A percentile compares a stretch with the other conserved stretches of the same genome.
Conservation (phyloP, 805 yeast species). For the Candida silvatica region DNA sequence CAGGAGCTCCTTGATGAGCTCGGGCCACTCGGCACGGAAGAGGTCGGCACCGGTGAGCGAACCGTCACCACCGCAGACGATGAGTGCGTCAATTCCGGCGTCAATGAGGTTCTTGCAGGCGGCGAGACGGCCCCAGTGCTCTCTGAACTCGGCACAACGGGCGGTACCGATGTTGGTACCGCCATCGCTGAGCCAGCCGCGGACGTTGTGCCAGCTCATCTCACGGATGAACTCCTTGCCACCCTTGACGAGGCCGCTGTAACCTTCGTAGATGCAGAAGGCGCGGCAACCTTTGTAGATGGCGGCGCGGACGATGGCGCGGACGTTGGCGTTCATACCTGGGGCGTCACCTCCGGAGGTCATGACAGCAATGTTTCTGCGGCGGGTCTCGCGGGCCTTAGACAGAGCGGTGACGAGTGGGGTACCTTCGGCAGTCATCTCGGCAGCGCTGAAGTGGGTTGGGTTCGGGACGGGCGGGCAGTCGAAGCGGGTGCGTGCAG, state of each 20-base stretch:
- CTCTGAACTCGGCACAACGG: conserved; percentile 76
- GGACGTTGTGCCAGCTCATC: conserved; percentile 86
- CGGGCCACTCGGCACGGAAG: conserved; percentile 93
- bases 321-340: conserved; percentile 71
- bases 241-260: conserved; percentile 63
- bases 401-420: not conserved
- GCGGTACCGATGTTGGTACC: conserved; percentile 98
- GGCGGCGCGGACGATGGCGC: conserved; percentile 68
- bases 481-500: conserved; percentile 7
- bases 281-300: conserved; percentile 57
- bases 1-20: conserved; percentile 65
- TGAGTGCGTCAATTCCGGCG: conserved; percentile 87
- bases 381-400: conserved; percentile 2
- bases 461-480: not conserved
- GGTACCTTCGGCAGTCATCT: not conserved
- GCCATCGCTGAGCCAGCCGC: conserved; percentile 88
- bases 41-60: conserved; percentile 96
- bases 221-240: conserved; percentile 46
- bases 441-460: not conserved
- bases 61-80: conserved; percentile 99
- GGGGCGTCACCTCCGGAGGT: conserved; percentile 81
- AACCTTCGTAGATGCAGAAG: conserved; percentile 66
- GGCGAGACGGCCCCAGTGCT: conserved; percentile 72
- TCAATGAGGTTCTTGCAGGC: conserved; percentile 81
- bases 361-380: conserved; percentile 61